Evolutionary conservation across 257 asterid genomes (phyloP), one percentile per base, ranked within the genome.

Genomic region (Craterostigma plantagineum): DNA sequence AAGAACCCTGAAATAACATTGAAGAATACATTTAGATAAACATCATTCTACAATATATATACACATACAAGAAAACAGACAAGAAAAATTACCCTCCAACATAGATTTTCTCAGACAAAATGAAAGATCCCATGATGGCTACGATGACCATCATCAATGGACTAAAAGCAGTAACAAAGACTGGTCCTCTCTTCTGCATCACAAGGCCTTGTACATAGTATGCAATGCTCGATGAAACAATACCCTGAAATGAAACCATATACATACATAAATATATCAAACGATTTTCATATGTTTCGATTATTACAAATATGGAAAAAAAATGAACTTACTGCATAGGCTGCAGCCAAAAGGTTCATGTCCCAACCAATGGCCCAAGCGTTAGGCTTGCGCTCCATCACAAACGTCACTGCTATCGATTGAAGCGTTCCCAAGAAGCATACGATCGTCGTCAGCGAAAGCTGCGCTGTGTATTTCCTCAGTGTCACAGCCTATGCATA

Each of bases 71-170:
- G 6, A 23, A 23, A 6, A 23, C 30, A 23, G 30, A 23, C 30
- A 2, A 23, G 2, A 23, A 16, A 46, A 34, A 48, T 63, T 69
- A 85, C 96, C 91, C 94, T 77, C 96, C 94, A 33, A 73, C 35
- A 16, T 70, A 85, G 8, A 81, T 73, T 37, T 85, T 77, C 45
- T 81, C 96, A 2, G 84, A 76, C 45, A 85, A 57, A 35, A 85
- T 81, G 61, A 81, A 77, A n/a, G 84, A 85, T 5, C 96, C 94
- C 94, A 81, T 72, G 45, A 81, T 63, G 2, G 96, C 91, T 6
- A 85, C 92, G 30, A 85, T 69, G 58, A 85, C 75, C 91, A 81
- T 85, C 94, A 85, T 85, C 59, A 85, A 57, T 4, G 94, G 92
- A 46, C 92, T 85, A 53, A 85, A 85, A 35, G 96, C 86, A 3